Base-by-base conservation (phyloP, 1,139 yeast species). In the Pichia sp. region DNA sequence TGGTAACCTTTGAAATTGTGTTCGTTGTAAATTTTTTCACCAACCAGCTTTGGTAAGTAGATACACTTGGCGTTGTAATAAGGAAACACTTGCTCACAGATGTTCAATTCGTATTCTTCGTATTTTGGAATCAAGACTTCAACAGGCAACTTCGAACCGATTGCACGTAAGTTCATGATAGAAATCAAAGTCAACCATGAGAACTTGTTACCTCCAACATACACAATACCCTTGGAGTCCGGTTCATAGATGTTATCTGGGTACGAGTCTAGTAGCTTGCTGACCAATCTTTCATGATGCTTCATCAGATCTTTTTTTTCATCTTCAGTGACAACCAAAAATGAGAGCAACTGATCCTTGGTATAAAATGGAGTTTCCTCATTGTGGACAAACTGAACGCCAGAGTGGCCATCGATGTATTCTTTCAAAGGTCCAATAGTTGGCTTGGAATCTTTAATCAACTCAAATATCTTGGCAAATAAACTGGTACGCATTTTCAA, bases 141-240 rank as follows among this genome's bases (percentile, higher is more conserved):
- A 19, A 88, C 82, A 0, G 96, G 96, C 45, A 87, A 69, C 38
- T 75, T 72, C 8, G 85, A 80, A 0, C 90, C 90, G 23, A 79
- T 70, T 16, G 82, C 77, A 59, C 96, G 73, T 50, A 89, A 70
- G 52, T 85, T 77, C 65, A 81, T 79, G 58, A 89, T 77, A 1
- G 93, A 82, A 31, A 86, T 71, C 49, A 87, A 71, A 15, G 90
- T 80, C 59, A 87, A 72, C 78, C 95, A 85, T 65, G 87, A 85
- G 72, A 84, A 87, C 61, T 78, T 79, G 2, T 92, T 93, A 46
- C 95, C 95, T 19, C 93, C 93, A 41, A 87, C 92, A 64, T 82
- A 85, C 1, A 88, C 96, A 44, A 88, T 82, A 32, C 96, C 96
- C 57, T 81, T 76, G 0, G 92, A 92, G 11, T 41, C 52, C 34